Conservation (phyloP, 768 basidiomycete genomes). For the Melanogaster broomeanus region DNA sequence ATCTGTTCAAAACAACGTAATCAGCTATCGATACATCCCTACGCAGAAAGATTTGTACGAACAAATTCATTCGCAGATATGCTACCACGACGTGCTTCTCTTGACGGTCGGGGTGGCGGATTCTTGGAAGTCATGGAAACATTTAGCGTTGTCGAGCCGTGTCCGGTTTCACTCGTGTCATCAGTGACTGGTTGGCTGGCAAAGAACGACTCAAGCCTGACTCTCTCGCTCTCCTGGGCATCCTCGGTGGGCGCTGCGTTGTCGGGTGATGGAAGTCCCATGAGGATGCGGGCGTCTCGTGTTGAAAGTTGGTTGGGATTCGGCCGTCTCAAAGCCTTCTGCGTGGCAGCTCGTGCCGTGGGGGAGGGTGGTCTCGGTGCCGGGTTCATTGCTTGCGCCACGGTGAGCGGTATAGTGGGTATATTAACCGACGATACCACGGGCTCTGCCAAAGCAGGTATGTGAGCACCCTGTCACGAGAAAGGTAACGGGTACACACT, state of each 20-base stretch:
- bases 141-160: slow-evolving; percentile 16
- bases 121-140: slow-evolving; percentile 9
- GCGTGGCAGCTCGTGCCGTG: slow-evolving; percentile 80
- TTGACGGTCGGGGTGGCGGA: slow-evolving; percentile 66
- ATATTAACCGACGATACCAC: slow-evolving; percentile 97
- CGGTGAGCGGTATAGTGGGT: slow-evolving; percentile 90
- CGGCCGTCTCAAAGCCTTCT: slow-evolving; percentile 82
- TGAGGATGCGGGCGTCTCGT: slow-evolving; percentile 76
- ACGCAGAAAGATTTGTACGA: slow-evolving; percentile 7
- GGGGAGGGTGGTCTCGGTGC: slow-evolving; percentile 95
- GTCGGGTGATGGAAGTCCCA: slow-evolving; percentile 51
- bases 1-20: slow-evolving; percentile 4
- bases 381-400: slow-evolving; percentile 96
- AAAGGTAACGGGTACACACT: slow-evolving; percentile 50
- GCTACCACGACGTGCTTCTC: slow-evolving; percentile 56
- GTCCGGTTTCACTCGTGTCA: slow-evolving; percentile 16
- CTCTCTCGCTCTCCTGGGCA: slow-evolving; percentile 43
- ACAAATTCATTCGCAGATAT: slow-evolving; percentile 28
- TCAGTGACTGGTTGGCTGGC: slow-evolving; percentile 36
- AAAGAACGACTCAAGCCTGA: slow-evolving; percentile 58
- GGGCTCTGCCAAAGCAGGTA: slow-evolving; percentile 56
- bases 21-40: slow-evolving; percentile 2
- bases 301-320: slow-evolving; percentile 81
- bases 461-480: slow-evolving; percentile 1
- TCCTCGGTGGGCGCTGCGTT: slow-evolving; percentile 19